Conservation (phyloP, 108 stramenopile genomes). For the Stephanodiscus triporus region DNA sequence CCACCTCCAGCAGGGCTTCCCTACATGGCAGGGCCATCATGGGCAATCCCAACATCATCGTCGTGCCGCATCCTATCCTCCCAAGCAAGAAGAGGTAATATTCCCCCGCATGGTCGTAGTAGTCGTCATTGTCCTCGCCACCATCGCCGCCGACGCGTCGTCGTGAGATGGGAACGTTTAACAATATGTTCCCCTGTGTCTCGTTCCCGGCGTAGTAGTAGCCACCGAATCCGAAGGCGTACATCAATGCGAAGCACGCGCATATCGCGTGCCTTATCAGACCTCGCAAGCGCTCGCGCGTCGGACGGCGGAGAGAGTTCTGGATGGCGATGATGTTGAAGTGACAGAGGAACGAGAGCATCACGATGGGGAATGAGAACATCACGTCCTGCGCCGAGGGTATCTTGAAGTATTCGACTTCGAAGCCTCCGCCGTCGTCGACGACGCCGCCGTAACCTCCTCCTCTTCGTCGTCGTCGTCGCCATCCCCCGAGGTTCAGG, state of each 20-base stretch:
- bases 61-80: conserved; percentile 69
- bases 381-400: conserved; percentile 43
- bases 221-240: conserved; percentile 61
- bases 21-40: conserved; percentile 82
- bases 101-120: conserved; percentile 19
- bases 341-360: conserved; percentile 68
- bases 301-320: conserved; percentile 56
- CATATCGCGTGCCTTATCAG: conserved; percentile 52
- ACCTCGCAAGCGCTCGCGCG: conserved; percentile 49
- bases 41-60: conserved; percentile 65
- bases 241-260: conserved; percentile 55
- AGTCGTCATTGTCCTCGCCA: neutral
- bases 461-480: neutral
- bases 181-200: conserved; percentile 69
- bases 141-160: too few relatives aligned
- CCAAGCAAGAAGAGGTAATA: conserved; percentile 62
- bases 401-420: conserved; percentile 41
- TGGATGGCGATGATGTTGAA: conserved; percentile 83
- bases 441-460: neutral
- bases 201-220: conserved; percentile 60
- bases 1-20: conserved; percentile 55
- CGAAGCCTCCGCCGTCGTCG: conserved; percentile 3
- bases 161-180: conserved; percentile 50
- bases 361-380: conserved; percentile 79
- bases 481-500: conserved; percentile 36